Evolutionary conservation across 2,329 filamentous ascomycete species (phyloP), one percentile per base, ranked within the genome.

Genomic region (Colletotrichum lindemuthianum): DNA sequence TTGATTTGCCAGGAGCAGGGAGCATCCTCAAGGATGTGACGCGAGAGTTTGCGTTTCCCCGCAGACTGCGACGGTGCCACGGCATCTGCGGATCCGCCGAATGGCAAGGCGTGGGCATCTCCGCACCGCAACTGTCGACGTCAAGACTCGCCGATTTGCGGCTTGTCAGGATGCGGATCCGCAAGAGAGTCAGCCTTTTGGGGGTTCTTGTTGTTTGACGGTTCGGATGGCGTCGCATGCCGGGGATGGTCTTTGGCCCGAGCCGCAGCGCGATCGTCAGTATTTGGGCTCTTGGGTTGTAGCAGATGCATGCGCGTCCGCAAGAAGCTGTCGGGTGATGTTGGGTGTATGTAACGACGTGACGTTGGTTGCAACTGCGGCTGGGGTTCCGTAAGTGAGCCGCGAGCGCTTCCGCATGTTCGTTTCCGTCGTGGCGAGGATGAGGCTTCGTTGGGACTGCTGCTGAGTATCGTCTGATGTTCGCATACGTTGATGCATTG

Each of bases 21-120:
- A 33, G 24, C 37, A 36, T 58, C 37, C 45, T 40, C 44, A 32
- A 24, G 24, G 47, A 49, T 13, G 45, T 44, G 37, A 36, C 45
- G 37, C 15, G 45, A 50, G 43, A 37, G 55, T 58, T 58, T 58
- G 16, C 37, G 34, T 50, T 58, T 58, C 55, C 55, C 55, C 55
- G 55, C 55, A 58, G 43, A 11, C 13, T 24, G 45, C 55, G 13
- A 39, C 45, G 45, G 55, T 16, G 41, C 16, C 44, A 40, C 55
- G 55, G 36, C 53, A 50, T 41, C 8, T 41, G 45, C 53, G 55
- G 55, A 49, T 43, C 40, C 52, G 55, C 45, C 37, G 43, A 45
- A 16, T n/a, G 8, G 43, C n/a, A 45, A 9, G 43, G 43, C 43
- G 24, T 16, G n/a, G n/a, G 11, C 13, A 7, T 24, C 15, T 45